These are phyloP conservation scores for Nannochloris sp. DNA, from an alignment of 139 green algal species.

Conservation along the genomic window DNA sequence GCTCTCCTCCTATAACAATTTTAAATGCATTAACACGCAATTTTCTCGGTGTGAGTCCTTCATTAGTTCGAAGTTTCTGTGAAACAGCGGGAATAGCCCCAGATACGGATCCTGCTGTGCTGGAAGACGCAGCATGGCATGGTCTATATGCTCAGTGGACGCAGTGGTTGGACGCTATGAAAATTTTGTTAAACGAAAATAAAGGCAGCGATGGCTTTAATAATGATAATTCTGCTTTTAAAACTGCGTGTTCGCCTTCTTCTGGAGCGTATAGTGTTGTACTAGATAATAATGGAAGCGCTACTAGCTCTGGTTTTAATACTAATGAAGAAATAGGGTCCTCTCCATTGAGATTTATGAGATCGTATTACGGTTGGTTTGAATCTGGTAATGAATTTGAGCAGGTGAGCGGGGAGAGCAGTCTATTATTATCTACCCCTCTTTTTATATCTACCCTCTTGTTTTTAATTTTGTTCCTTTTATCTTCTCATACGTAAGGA, in stretches of 20 bases:
- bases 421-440: not conserved
- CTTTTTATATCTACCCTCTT: not conserved
- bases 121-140: constrained; percentile 32
- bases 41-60: constrained; percentile 62
- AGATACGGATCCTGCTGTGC: not conserved
- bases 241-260: constrained; percentile 21
- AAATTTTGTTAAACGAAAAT: too few species aligned
- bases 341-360: constrained; percentile 40
- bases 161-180: constrained; percentile 43
- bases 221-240: not conserved
- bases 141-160: constrained; percentile 44
- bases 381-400: constrained; percentile 32
- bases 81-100: constrained; percentile 9
- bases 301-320: constrained; percentile 54
- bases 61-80: constrained; percentile 53
- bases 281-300: too few species aligned
- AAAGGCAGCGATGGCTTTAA: too few species aligned
- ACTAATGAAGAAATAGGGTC: constrained; percentile 8
- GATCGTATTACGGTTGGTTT: constrained; percentile 44
- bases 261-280: constrained; percentile 26
- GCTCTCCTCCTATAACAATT: not conserved
- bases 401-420: not conserved
- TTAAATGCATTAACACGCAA: constrained; percentile 29
- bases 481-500: too few species aligned
- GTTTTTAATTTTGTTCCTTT: too few species aligned